Base-by-base conservation (phyloP, 305 asterid genomes). In the Rubia tinctorum region DNA sequence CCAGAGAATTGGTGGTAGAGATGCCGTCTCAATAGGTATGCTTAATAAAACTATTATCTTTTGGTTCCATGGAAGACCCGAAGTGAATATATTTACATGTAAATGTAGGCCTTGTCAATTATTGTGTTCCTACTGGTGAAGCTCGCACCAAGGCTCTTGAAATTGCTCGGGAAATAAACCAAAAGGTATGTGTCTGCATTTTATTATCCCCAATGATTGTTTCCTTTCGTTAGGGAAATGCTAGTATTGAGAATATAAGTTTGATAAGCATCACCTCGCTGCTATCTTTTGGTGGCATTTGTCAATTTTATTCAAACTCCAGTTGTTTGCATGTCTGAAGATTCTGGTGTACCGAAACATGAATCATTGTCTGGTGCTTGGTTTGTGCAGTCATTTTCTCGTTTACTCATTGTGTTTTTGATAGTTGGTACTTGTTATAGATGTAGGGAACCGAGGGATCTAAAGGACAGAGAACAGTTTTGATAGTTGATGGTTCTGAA, bases 141-240 rank as follows among this genome's bases (percentile, higher is more conserved):
- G 97, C 95, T 78, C 95, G 71, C 55, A 53, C 75, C 34, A 93
- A 90, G 87, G 97, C 97, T 71, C 88, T 93, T 77, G 96, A 88
- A 80, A 82, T 91, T 64, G 97, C 98, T 60, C 83, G 86, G 56
- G 86, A 80, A 60, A 93, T 93, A 79, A 91, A 81, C 77, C 86
- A 82, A 79, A 93, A 93, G 98, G 98, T 77, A 74, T 56, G 40
- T 64, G 39, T 67, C 56, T 44, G 45, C 34, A 34, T 37, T n/a
- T 55, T 8, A 27, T 7, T 22, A 39, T 56, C 40, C 58, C 47
- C 5, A 11, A 22, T 45, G 20, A 23, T 6, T 23, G 17, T 18
- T 61, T 72, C 2, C 61, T 14, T 18, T 15, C 4, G 11, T 9
- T 13, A 42, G 15, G 25, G 17, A 42, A 18, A 61, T 61, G 40